Percentiles rank a stretch among this genome's conserved stretches.
Evolutionary conservation across 176 grass and related monocot species (phyloP).

Genomic region (Themeda triandra): DNA sequence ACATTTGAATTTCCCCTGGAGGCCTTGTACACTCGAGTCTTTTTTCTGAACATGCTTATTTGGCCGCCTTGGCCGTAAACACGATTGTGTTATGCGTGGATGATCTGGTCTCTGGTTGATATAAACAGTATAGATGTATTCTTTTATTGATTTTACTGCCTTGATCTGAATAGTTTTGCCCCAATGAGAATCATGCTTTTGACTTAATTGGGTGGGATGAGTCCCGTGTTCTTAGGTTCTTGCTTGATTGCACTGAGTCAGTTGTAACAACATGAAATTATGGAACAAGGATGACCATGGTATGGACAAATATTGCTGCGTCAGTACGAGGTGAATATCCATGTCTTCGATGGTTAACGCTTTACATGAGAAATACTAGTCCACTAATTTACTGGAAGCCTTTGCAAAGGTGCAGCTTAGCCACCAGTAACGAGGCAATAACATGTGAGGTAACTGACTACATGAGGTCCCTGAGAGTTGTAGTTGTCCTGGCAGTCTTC

Average conservation of each 20-base stretch:
- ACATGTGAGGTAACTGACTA: background rate
- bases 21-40: constrained; percentile 11
- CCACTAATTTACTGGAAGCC: background rate
- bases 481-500: background rate
- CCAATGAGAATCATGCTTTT: background rate
- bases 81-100: constrained; percentile 20
- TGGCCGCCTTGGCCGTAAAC: constrained; percentile 35
- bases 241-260: background rate
- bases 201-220: background rate
- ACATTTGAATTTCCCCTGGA: background rate
- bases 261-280: background rate
- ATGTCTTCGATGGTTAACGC: background rate
- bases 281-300: too few relatives aligned
- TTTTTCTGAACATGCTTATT: constrained; percentile 8
- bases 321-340: background rate
- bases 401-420: background rate
- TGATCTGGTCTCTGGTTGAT: background rate
- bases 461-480: constrained; percentile 38
- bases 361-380: background rate
- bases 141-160: background rate
- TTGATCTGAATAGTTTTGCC: too few relatives aligned
- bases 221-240: background rate
- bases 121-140: constrained; percentile 32
- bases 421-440: background rate
- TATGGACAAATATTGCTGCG: background rate